These are phyloP conservation scores for Emericellopsis terricola DNA, from an alignment of 495 filamentous ascomycete genomes.

Conservation along the genomic window DNA sequence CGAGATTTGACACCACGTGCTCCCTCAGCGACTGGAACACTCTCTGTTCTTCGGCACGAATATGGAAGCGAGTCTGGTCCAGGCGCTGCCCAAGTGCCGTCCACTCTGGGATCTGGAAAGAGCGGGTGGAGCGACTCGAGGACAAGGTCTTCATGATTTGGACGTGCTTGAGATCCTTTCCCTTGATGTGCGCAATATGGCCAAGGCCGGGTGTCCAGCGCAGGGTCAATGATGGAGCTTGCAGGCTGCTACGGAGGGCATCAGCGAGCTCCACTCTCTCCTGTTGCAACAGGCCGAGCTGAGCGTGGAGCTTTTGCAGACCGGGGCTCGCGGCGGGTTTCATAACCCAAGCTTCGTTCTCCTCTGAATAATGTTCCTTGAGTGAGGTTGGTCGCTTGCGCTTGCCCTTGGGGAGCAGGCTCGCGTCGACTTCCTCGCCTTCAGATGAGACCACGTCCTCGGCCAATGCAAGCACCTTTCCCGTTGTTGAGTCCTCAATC, in stretches of 20 bases:
- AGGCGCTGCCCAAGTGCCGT: conserved; percentile 55
- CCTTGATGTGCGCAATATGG: conserved; percentile 81
- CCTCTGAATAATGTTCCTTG: conserved; percentile 30
- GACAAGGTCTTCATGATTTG: conserved; percentile 41
- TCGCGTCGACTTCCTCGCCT: conserved; percentile 23
- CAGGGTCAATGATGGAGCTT: conserved; percentile 46
- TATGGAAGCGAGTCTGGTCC: conserved; percentile 53
- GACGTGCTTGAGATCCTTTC: conserved; percentile 40
- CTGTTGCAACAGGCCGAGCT: conserved; percentile 35
- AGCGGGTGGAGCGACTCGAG: conserved; percentile 65
- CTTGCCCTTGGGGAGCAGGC: conserved; percentile 22
- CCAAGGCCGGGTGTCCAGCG: conserved; percentile 71
- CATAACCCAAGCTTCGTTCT: conserved; percentile 73
- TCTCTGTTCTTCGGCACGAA: conserved; percentile 61
- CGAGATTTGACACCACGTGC: conserved; percentile 58
- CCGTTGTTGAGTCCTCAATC: conserved; percentile 51
- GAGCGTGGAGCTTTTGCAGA: conserved; percentile 46
- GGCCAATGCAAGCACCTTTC: conserved; percentile 47
- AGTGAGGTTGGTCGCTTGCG: conserved; percentile 24
- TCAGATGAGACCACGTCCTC: conserved; percentile 45
- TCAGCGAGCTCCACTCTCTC: conserved; percentile 42
- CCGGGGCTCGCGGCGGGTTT: conserved; percentile 47
- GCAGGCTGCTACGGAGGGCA: conserved; percentile 31
- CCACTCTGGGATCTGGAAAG: conserved; percentile 76
- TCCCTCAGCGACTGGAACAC: conserved; percentile 53